phyloP scores from a whole-genome alignment of 148 eudicot species.

The Rhododendron vialii region DNA sequence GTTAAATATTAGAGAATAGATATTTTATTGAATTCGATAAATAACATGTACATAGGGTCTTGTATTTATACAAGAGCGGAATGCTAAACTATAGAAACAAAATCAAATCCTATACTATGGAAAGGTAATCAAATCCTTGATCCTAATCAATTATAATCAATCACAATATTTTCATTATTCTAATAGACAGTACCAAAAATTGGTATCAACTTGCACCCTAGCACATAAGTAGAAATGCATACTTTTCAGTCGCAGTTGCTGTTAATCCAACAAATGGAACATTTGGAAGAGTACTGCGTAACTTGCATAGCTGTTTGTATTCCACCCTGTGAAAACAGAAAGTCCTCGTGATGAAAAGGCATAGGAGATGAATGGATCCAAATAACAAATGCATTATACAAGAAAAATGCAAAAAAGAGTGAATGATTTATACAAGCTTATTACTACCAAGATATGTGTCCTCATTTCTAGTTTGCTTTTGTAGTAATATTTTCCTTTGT shows the following conservation, averaged over 20 bases:
- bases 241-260: conserved; percentile 87
- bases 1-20: no score
- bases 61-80: no score
- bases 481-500: neutral
- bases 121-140: no score
- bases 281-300: conserved; percentile 52
- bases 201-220: neutral
- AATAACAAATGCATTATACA: neutral
- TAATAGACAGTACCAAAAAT: neutral
- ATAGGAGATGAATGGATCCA: neutral
- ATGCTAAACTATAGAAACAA: no score
- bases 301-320: conserved; percentile 62
- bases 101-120: no score
- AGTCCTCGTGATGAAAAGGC: neutral
- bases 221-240: conserved; percentile 18
- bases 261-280: conserved; percentile 81
- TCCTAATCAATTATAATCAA: no score
- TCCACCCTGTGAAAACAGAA: conserved; percentile 48
- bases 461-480: neutral
- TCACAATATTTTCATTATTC: no score
- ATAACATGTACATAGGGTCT: no score
- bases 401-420: neutral
- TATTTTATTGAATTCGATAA: no score
- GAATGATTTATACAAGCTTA: neutral
- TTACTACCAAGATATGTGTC: neutral